A percentile compares a stretch with the other conserved stretches of the same genome.
Conservation (phyloP, 495 filamentous ascomycete genomes). For the Trichoderma virens region DNA sequence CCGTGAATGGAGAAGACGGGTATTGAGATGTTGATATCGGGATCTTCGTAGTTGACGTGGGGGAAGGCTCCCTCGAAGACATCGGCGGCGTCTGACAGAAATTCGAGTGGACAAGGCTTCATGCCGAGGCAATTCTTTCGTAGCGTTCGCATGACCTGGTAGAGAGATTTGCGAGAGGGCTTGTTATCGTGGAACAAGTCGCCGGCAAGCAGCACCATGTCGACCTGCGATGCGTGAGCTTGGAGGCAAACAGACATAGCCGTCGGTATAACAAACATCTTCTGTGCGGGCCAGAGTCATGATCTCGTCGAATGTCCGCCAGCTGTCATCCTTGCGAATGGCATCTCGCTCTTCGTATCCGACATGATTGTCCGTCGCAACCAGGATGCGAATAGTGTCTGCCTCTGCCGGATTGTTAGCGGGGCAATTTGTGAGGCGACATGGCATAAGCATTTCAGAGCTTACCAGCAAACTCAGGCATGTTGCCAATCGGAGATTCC, state of each 20-base stretch:
- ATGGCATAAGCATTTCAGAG: neutral
- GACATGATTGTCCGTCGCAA: slow-evolving; percentile 95
- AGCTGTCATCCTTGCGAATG: slow-evolving; percentile 91
- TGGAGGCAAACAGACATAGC: neutral
- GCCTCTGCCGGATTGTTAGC: slow-evolving; percentile 39
- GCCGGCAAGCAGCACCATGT: slow-evolving; percentile 92
- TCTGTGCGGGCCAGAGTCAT: slow-evolving; percentile 81
- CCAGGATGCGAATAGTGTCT: slow-evolving; percentile 90
- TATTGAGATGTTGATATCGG: slow-evolving; percentile 95
- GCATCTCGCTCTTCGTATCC: slow-evolving; percentile 91
- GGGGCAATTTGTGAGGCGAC: neutral
- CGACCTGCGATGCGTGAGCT: slow-evolving; percentile 37
- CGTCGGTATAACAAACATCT: slow-evolving; percentile 48
- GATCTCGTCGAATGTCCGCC: slow-evolving; percentile 91
- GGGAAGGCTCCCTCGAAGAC: slow-evolving; percentile 79
- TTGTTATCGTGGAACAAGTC: slow-evolving; percentile 99
- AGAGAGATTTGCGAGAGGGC: slow-evolving; percentile 92
- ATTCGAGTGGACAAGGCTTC: slow-evolving; percentile 91
- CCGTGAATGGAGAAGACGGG: slow-evolving; percentile 98
- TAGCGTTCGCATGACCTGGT: slow-evolving; percentile 89
- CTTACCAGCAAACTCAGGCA: slow-evolving; percentile 3
- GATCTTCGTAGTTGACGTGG: slow-evolving; percentile 95
- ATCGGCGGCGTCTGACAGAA: slow-evolving; percentile 85
- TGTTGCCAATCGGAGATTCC: neutral
- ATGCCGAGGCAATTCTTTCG: slow-evolving; percentile 90